These are phyloP conservation scores for Plasmodium knowlesi DNA, from an alignment of 169 alveolate genomes.

Conservation along the genomic window DNA sequence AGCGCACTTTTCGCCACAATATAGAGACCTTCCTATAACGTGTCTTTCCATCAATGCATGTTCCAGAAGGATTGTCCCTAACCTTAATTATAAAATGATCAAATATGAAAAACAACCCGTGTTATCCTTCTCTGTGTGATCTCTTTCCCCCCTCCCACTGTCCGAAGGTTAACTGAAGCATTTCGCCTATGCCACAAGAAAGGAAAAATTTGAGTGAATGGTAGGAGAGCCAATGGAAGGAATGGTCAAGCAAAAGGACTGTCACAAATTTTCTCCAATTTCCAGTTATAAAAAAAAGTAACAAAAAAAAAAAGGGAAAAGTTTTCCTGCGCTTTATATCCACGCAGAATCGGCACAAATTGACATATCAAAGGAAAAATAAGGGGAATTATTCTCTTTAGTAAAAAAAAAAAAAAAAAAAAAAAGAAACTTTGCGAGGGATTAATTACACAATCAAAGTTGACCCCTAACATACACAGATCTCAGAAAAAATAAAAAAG, in stretches of 20 bases:
- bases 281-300: not conserved
- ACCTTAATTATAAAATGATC: not conserved
- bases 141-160: too few relatives aligned
- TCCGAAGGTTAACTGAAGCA: not conserved
- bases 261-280: not conserved
- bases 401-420: not conserved
- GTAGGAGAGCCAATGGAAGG: not conserved
- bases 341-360: constrained; percentile 3
- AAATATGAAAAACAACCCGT: not conserved
- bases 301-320: not conserved
- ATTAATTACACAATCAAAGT: not conserved
- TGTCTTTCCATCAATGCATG: not conserved
- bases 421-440: not conserved
- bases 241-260: not conserved
- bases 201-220: not conserved
- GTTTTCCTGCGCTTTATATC: not conserved
- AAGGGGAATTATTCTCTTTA: not conserved
- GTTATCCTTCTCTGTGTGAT: not conserved
- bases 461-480: not conserved
- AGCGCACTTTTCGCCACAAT: not conserved
- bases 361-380: not conserved
- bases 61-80: not conserved
- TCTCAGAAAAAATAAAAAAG: not conserved
- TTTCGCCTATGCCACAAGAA: not conserved
- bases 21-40: not conserved